Conservation (phyloP, 2,329 filamentous ascomycete genomes). For the Clarireedia hainanense region DNA sequence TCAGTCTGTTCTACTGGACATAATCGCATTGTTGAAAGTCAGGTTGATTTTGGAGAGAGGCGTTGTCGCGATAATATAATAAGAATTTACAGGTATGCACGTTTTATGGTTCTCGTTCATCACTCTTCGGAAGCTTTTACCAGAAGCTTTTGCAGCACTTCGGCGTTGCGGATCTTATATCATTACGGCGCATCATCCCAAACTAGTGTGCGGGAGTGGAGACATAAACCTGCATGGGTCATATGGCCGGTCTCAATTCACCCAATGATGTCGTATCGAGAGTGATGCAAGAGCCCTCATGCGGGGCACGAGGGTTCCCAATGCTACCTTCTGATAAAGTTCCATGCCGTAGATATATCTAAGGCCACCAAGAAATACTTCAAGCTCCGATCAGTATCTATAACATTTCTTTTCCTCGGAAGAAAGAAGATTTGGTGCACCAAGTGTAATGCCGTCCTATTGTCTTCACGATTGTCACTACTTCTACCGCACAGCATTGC, state of each 20-base stretch:
- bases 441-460: conserved; percentile 61
- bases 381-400: background rate
- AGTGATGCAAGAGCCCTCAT: conserved; percentile 14
- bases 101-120: background rate
- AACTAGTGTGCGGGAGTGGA: conserved; percentile 21
- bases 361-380: conserved; percentile 12
- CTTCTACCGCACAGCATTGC: conserved; percentile 84
- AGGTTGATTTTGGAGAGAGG: background rate
- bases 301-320: conserved; percentile 16
- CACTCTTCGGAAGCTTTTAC: background rate
- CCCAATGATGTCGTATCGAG: background rate
- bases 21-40: background rate
- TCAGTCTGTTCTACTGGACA: background rate
- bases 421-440: conserved; percentile 1
- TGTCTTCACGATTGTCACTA: conserved; percentile 85
- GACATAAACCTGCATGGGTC: conserved; percentile 17
- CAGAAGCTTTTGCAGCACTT: background rate
- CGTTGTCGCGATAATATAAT: background rate
- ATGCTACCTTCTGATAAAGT: conserved; percentile 12
- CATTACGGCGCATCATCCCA: conserved; percentile 15
- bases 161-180: conserved; percentile 12
- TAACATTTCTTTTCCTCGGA: background rate
- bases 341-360: conserved; percentile 20
- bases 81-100: background rate
- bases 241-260: conserved; percentile 20